These are phyloP conservation scores for Alternaria panax DNA, from an alignment of 2,329 filamentous ascomycete species.

Conservation along the genomic window DNA sequence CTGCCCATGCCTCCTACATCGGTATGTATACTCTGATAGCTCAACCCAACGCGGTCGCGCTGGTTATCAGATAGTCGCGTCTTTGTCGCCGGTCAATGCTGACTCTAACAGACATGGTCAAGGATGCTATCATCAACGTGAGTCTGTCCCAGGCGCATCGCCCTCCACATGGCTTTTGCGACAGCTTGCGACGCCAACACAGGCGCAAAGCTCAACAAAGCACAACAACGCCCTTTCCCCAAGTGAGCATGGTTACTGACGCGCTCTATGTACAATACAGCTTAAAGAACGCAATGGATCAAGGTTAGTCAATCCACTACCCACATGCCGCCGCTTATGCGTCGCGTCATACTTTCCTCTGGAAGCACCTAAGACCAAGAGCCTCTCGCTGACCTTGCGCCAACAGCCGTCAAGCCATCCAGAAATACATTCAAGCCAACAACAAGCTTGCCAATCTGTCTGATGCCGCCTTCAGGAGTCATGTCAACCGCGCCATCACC, in stretches of 20 bases:
- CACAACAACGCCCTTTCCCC: constrained; percentile 15
- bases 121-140: constrained; percentile 74
- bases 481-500: constrained; percentile 87
- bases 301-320: constrained; percentile 62
- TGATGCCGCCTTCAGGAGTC: constrained; percentile 69
- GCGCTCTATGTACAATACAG: constrained; percentile 57
- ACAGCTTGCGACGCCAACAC: constrained; percentile 33
- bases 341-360: constrained; percentile 37
- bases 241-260: constrained; percentile 55
- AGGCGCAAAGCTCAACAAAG: constrained; percentile 38
- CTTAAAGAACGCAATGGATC: constrained; percentile 75
- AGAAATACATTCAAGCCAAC: constrained; percentile 78
- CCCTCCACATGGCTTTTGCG: constrained; percentile 39
- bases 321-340: constrained; percentile 27
- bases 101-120: constrained; percentile 72
- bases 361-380: constrained; percentile 27
- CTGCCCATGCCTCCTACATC: constrained; percentile 70
- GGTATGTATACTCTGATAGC: constrained; percentile 61
- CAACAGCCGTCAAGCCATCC: constrained; percentile 72
- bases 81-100: constrained; percentile 63
- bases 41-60: constrained; percentile 58
- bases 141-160: constrained; percentile 64
- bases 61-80: constrained; percentile 44
- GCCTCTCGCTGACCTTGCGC: constrained; percentile 44
- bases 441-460: constrained; percentile 67